Conservation (phyloP, 768 basidiomycete genomes). For the Pluteus cervinus region DNA sequence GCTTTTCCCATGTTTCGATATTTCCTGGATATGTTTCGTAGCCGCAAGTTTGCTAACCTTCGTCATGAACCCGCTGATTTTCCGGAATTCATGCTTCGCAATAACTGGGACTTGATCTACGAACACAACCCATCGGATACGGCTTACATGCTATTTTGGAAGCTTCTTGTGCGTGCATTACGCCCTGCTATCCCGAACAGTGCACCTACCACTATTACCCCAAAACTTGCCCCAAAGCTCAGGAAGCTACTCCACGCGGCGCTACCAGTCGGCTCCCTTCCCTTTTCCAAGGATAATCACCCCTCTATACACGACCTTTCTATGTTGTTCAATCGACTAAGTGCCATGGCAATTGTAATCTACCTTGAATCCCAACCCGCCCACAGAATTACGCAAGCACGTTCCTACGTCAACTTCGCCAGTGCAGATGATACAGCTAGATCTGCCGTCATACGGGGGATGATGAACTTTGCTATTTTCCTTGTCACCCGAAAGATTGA, state of each 20-base stretch:
- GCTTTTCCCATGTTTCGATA: conserved; percentile 53
- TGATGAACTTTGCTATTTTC: conserved; percentile 64
- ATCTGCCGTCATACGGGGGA: conserved; percentile 66
- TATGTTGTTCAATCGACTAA: conserved; percentile 78
- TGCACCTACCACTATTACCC: too few relatives aligned
- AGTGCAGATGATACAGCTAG: conserved; percentile 59
- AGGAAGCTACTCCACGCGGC: conserved; percentile 69
- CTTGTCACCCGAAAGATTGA: conserved; percentile 46
- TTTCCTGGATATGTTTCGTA: conserved; percentile 69
- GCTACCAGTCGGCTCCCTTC: conserved; percentile 64
- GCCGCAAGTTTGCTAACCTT: conserved; percentile 71
- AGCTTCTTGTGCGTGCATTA: conserved; percentile 67
- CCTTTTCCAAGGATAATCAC: conserved; percentile 49
- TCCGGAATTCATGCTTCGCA: conserved; percentile 60
- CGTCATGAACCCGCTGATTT: conserved; percentile 55
- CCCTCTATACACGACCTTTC: conserved; percentile 55
- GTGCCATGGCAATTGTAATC: conserved; percentile 63
- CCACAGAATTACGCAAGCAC: conserved; percentile 57
- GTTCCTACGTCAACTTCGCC: conserved; percentile 62
- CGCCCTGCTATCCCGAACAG: conserved; percentile 17
- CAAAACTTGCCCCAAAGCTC: conserved; percentile 33
- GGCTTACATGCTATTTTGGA: conserved; percentile 74
- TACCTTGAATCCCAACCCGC: conserved; percentile 52
- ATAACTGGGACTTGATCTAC: conserved; percentile 48
- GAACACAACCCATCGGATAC: conserved; percentile 53